Conservation (phyloP, 352 stramenopile species). For the Blastocystis sp. region DNA sequence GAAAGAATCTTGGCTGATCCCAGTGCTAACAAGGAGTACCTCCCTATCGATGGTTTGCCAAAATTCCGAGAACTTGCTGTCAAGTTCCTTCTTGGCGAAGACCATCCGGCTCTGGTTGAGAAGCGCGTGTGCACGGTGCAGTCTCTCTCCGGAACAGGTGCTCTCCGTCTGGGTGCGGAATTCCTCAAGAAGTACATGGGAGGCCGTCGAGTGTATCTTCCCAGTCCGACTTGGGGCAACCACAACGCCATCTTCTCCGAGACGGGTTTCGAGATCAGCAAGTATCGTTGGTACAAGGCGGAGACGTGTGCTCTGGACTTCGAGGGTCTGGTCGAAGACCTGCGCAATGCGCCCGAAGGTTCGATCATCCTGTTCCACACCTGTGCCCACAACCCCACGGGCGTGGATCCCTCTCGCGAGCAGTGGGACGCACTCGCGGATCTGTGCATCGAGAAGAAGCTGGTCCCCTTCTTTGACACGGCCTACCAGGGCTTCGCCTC, state of each 20-base stretch:
- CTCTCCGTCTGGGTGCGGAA: slow-evolving; percentile 76
- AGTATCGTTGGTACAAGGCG: slow-evolving; percentile 65
- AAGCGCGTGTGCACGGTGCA: slow-evolving; percentile 78
- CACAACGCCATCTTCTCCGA: slow-evolving; percentile 77
- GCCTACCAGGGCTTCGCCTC: slow-evolving; percentile 86
- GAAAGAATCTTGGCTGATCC: slow-evolving; percentile 74
- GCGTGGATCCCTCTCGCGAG: slow-evolving; percentile 78
- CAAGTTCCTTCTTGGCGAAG: slow-evolving; percentile 80
- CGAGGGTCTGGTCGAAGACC: slow-evolving; percentile 74
- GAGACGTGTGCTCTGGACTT: slow-evolving; percentile 71
- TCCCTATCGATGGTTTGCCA: slow-evolving; percentile 65
- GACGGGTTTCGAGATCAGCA: slow-evolving; percentile 63
- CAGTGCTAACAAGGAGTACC: slow-evolving; percentile 62
- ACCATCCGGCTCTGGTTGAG: slow-evolving; percentile 71
- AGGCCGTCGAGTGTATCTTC: slow-evolving; percentile 76
- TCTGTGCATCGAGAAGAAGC: slow-evolving; percentile 76
- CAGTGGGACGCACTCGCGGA: slow-evolving; percentile 82
- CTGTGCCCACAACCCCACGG: slow-evolving; percentile 82
- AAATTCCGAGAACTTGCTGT: slow-evolving; percentile 77
- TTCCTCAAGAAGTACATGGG: slow-evolving; percentile 77
- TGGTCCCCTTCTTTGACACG: slow-evolving; percentile 84
- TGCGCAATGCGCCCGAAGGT: slow-evolving; percentile 74
- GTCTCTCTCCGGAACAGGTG: slow-evolving; percentile 82
- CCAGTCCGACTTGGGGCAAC: slow-evolving; percentile 86
- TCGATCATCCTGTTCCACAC: slow-evolving; percentile 82